phyloP scores from a whole-genome alignment of 768 basidiomycete species.

The Mycena venus region DNA sequence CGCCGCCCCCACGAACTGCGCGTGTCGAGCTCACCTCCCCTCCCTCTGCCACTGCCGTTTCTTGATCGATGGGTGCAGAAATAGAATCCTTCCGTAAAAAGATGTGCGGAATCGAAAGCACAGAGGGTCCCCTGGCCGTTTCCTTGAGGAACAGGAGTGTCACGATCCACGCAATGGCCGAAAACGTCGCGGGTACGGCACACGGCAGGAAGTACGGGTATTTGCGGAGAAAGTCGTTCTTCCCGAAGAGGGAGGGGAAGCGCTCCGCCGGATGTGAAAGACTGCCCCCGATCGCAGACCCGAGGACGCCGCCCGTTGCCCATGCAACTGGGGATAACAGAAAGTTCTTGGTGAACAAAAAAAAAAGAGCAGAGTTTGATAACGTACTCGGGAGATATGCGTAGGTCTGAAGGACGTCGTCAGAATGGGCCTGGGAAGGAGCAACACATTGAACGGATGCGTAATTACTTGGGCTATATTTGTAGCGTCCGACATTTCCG shows the following conservation, averaged over 20 bases:
- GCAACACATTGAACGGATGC: not conserved
- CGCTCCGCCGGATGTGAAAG: slow-evolving; percentile 64
- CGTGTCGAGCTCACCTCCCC: not conserved
- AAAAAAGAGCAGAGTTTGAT: not conserved
- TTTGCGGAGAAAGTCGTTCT: slow-evolving; percentile 55
- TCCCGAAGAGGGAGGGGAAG: slow-evolving; percentile 62
- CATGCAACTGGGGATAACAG: slow-evolving; percentile 37
- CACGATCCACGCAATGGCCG: slow-evolving; percentile 58
- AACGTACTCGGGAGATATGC: slow-evolving; percentile 66
- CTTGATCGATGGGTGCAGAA: not conserved
- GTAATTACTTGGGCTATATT: slow-evolving; percentile 70
- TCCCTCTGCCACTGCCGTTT: not conserved
- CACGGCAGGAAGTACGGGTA: slow-evolving; percentile 74
- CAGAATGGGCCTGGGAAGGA: not conserved
- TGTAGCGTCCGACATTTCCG: slow-evolving; percentile 78
- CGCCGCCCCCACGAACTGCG: not conserved
- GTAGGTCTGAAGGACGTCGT: slow-evolving; percentile 61
- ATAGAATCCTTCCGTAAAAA: not conserved
- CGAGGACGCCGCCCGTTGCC: slow-evolving; percentile 33
- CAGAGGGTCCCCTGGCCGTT: slow-evolving; percentile 26
- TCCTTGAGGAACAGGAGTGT: slow-evolving; percentile 61
- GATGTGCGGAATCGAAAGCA: slow-evolving; percentile 1
- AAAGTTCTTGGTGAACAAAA: not conserved
- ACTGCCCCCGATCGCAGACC: slow-evolving; percentile 65
- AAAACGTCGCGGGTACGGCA: slow-evolving; percentile 63